phyloP scores from a whole-genome alignment of 371 early-diverging fungal genomes.

The Phascolomyces articulosus region DNA sequence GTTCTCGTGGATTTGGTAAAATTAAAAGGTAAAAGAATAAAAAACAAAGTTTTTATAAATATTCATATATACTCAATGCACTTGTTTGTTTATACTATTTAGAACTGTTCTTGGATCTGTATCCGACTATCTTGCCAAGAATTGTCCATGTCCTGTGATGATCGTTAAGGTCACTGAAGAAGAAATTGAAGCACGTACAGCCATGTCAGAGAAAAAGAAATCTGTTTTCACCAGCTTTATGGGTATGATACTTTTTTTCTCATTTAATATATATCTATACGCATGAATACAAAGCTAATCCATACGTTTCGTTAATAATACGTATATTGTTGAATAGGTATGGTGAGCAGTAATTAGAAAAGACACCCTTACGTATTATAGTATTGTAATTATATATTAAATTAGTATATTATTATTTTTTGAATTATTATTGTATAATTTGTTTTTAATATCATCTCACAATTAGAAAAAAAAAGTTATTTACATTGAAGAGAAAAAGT shows the following conservation, averaged over 20 bases:
- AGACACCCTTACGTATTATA: no score
- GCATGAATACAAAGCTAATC: no score
- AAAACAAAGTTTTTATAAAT: background rate
- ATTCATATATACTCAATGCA: background rate
- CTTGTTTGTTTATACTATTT: background rate
- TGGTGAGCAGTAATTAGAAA: no score
- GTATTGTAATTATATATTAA: no score
- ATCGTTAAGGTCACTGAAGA: constrained; percentile 29
- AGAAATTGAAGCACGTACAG: constrained; percentile 34
- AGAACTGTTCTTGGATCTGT: constrained; percentile 40
- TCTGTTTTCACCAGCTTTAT: background rate
- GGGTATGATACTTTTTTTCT: background rate
- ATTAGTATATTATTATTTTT: background rate
- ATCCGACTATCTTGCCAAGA: constrained; percentile 27
- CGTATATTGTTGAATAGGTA: no score
- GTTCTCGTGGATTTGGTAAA: constrained; percentile 30
- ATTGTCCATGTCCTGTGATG: constrained; percentile 44
- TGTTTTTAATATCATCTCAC: background rate
- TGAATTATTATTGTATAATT: background rate
- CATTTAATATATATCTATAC: background rate
- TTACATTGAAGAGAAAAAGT: background rate
- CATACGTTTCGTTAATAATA: no score
- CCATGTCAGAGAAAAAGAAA: constrained; percentile 1
- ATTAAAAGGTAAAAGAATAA: constrained; percentile 26
- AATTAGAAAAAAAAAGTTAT: background rate